Base-by-base conservation (phyloP, 768 basidiomycete genomes). In the Fibroporia radiculosa region DNA sequence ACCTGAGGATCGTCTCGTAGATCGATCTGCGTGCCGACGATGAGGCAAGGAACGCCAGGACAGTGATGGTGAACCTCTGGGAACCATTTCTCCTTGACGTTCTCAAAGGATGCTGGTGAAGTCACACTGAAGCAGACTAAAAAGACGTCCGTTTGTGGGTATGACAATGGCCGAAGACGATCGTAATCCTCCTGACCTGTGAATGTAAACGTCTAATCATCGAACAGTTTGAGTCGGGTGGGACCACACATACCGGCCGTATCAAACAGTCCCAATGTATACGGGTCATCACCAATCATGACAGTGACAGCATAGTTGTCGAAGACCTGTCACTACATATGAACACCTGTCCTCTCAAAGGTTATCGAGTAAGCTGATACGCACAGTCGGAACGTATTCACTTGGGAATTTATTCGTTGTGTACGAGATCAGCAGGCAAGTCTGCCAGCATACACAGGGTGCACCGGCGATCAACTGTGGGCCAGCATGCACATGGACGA, bases 71-170 rank as follows among this genome's bases (percentile, higher is more conserved):
- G 93, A 43, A 99, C 95, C 72, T 99, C 96, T 4, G 96, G 96
- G 78, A 98, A 96, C 96, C 96, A 99, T 66, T 99, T 99, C 71
- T 99, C 96, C 78, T 96, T 98, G 60, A 99, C 95, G 84, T 99
- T 98, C 69, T 99, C 96, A 62, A 97, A 99, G 38, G 92, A 95
- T 23, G 96, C 95, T 3, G 95, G 96, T 8, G 89, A 93, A 32
- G 95, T 97, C 56, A 99, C 96, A 61, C 90, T 93, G 76, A 98
- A 99, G 70, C 96, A 99, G 55, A 99, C 95, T 47, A 99, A 76
- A 78, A 99, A 98, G 47, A 98, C 96, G 60, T 99, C 96, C 49
- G 96, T 99, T 70, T 99, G 96, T 26, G 96, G 96, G 76, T 99
- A 99, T 62, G 95, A 97, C 70, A 99, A 72, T 59, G 96, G 96